Evolutionary conservation across 2,329 filamentous ascomycete genomes (phyloP), one percentile per base, ranked within the genome.

Genomic region (Moelleriella libera): DNA sequence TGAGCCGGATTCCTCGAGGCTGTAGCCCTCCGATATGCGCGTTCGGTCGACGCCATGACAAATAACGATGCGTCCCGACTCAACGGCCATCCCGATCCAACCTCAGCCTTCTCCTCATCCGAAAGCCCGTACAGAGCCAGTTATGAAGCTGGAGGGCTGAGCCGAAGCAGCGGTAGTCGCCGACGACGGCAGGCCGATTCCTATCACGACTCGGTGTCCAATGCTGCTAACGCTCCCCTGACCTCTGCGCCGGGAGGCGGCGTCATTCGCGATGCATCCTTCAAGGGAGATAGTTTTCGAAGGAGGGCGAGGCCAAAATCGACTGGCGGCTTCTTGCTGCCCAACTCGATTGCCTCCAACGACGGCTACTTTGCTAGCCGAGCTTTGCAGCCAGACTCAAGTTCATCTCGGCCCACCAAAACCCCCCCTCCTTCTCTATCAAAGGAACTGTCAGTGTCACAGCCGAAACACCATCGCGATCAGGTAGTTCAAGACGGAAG

Each of bases 321-420:
- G 5, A 68, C 64, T 51, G 70, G 72, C 44, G 70, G 68, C 6
- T 78, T 78, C 54, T 64, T 78, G 46, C 64, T 78, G 11, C 62
- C 68, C 31, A 71, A 74, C 52, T 57, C 66, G 3, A 56, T 71
- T n/a, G 11, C n/a, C 21, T 55, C 53, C n/a, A 57, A 57, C 30
- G 57, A 58, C 21, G 61, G 58, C 29, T 64, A 63, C 41, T 7
- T n/a, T 7, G 10, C 40, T 7, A 41, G 40, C n/a, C 40, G 40
- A 14, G 40, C 40, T 21, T 21, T 14, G 40, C 40, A 9, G 14
- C 40, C 7, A 7, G 14, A 21, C 6, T 9, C 3, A 21, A 14
- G 14, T n/a, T 41, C 44, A 41, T 50, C 47, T 21, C 45, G n/a
- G 34, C 11, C 32, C 6, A 28, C 43, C 5, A 37, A 39, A 32